phyloP scores from a whole-genome alignment of 805 yeast species.

The Cephaloascus fragrans region DNA sequence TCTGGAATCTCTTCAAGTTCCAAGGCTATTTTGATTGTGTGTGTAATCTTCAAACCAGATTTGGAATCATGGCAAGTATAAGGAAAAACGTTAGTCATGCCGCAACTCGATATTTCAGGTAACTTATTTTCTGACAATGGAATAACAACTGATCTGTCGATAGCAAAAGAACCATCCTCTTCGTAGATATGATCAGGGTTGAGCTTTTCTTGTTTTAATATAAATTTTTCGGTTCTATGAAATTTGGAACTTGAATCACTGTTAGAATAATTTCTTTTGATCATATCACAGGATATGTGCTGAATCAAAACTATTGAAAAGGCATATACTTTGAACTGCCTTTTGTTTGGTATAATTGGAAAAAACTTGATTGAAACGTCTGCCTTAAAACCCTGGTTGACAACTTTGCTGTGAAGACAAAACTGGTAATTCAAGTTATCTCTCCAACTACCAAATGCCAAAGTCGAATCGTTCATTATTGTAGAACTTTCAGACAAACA shows the following conservation, averaged over 20 bases:
- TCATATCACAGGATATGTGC: not conserved
- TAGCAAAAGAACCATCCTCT: not conserved
- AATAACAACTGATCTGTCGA: not conserved
- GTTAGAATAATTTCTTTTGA: no score
- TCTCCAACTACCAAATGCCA: not conserved
- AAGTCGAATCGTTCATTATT: not conserved
- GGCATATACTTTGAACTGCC: not conserved
- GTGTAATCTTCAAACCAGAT: not conserved
- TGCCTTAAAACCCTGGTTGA: not conserved
- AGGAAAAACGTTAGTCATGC: not conserved
- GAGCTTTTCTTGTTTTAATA: not conserved
- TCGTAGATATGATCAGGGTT: not conserved
- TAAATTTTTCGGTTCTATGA: not conserved
- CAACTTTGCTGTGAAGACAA: not conserved
- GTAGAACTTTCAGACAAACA: not conserved
- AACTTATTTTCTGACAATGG: not conserved
- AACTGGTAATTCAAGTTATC: not conserved
- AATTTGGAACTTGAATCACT: not conserved
- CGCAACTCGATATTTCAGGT: not conserved
- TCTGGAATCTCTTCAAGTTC: not conserved
- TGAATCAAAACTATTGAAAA: not conserved
- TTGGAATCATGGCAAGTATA: not conserved
- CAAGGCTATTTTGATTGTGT: not conserved
- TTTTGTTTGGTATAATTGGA: not conserved
- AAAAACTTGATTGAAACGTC: not conserved